Percentiles rank a stretch among this genome's conserved stretches.
Evolutionary conservation across 2,329 filamentous ascomycete genomes (phyloP).

Genomic region (Penicillium sp.): DNA sequence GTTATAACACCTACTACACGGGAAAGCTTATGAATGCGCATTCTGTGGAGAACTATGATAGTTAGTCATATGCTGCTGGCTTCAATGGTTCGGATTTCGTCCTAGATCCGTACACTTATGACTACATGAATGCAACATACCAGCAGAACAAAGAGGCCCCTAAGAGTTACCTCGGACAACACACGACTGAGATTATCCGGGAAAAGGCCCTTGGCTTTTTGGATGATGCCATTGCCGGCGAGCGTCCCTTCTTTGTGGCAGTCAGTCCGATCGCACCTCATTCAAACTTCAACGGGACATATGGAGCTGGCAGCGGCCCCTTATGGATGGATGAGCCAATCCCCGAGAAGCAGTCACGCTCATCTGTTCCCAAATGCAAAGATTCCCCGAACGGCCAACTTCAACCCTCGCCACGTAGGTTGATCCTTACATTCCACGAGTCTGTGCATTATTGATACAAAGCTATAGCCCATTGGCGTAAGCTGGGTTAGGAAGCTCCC

Average conservation of each 20-base stretch:
- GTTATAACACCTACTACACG: too few species aligned
- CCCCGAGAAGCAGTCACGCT: conserved; percentile 52
- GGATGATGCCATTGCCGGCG: conserved; percentile 52
- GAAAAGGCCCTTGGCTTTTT: conserved; percentile 57
- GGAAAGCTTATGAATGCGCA: conserved; percentile 55
- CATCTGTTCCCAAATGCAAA: conserved; percentile 57
- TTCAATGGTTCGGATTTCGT: conserved; percentile 59
- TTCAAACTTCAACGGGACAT: neutral
- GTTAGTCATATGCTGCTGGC: conserved; percentile 51
- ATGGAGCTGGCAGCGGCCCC: neutral
- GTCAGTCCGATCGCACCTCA: too few species aligned
- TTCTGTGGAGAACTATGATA: conserved; percentile 57
- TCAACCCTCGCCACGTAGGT: conserved; percentile 58
- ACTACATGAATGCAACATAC: conserved; percentile 61
- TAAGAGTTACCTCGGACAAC: conserved; percentile 51
- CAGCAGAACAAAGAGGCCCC: conserved; percentile 56
- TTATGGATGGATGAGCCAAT: neutral
- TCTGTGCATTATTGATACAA: too few species aligned
- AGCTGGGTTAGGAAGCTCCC: conserved; percentile 3
- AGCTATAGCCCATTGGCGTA: too few species aligned
- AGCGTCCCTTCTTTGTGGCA: too few species aligned
- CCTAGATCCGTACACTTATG: conserved; percentile 63
- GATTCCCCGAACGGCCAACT: conserved; percentile 60
- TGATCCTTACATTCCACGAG: too few species aligned
- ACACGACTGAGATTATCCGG: conserved; percentile 57